Evolutionary conservation across 2,329 filamentous ascomycete species (phyloP).

Genomic region (Cladophialophora psammophila): DNA sequence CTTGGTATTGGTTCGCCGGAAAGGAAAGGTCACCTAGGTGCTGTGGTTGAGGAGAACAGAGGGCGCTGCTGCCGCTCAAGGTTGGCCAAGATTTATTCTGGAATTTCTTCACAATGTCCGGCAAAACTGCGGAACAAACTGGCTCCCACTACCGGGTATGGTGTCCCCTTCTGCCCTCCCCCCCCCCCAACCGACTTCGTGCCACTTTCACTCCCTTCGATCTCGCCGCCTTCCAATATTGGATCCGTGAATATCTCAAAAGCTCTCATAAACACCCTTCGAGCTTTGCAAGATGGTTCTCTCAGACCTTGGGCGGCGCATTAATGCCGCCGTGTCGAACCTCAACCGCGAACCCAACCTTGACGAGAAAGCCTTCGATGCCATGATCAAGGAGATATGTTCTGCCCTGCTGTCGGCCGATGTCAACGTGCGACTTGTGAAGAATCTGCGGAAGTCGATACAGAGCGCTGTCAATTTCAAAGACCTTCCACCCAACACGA

Average conservation of each 20-base stretch:
- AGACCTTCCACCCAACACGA: slow-evolving; percentile 86
- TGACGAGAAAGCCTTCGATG: slow-evolving; percentile 98
- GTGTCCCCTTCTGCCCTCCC: slow-evolving; percentile 5
- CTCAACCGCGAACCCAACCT: slow-evolving; percentile 90
- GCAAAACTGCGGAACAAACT: slow-evolving; percentile 28
- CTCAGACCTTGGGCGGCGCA: slow-evolving; percentile 97
- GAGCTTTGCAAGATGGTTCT: slow-evolving; percentile 77
- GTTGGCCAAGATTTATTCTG: slow-evolving; percentile 16
- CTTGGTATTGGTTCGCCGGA: not conserved
- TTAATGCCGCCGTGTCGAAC: slow-evolving; percentile 94
- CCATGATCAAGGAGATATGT: slow-evolving; percentile 98
- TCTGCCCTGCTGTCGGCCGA: slow-evolving; percentile 94
- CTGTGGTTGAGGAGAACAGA: not conserved
- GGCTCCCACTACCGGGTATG: slow-evolving; percentile 1
- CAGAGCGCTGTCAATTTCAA: slow-evolving; percentile 92
- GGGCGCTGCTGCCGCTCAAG: not conserved
- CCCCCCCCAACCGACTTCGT: not conserved
- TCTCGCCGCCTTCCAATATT: not conserved
- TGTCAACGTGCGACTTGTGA: slow-evolving; percentile 93
- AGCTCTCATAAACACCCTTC: slow-evolving; percentile 2
- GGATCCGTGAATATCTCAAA: not conserved
- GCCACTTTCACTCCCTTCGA: not conserved
- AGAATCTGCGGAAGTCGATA: slow-evolving; percentile 90
- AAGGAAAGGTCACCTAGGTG: not conserved
- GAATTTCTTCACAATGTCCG: slow-evolving; percentile 30